A percentile compares a stretch with the other conserved stretches of the same genome.
Conservation (phyloP, 2,329 filamentous ascomycete species). For the Capronia epimyces region DNA sequence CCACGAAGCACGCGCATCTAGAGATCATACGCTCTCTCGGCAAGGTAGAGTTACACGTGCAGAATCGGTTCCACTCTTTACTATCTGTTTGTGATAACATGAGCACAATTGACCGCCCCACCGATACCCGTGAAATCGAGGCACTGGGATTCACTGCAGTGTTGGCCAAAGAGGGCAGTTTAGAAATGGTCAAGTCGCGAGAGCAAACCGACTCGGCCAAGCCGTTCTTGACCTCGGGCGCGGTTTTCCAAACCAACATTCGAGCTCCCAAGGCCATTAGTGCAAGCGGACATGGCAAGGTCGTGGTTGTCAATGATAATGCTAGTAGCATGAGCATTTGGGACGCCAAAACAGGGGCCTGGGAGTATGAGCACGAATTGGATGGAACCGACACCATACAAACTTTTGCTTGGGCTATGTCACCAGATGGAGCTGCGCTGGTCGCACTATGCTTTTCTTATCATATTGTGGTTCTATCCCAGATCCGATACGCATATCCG, state of each 20-base stretch:
- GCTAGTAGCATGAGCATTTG: constrained; percentile 79
- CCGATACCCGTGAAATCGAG: constrained; percentile 9
- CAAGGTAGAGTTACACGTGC: constrained; percentile 13
- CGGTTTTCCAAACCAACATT: constrained; percentile 17
- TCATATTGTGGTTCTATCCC: constrained; percentile 71
- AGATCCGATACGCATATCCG: constrained; percentile 87
- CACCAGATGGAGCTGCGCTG: constrained; percentile 81
- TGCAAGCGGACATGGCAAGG: constrained; percentile 55
- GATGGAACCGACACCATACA: constrained; percentile 67
- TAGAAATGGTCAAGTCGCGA: constrained; percentile 22
- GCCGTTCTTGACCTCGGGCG: constrained; percentile 15
- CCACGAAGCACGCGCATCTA: constrained; percentile 11
- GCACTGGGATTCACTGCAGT: constrained; percentile 16
- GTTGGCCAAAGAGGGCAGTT: constrained; percentile 17
- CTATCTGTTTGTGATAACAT: constrained; percentile 26
- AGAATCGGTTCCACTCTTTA: constrained; percentile 15
- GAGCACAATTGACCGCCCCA: constrained; percentile 16
- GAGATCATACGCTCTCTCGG: constrained; percentile 22
- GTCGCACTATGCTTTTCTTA: constrained; percentile 90
- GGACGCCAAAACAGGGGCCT: constrained; percentile 74
- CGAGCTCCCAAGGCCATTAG: constrained; percentile 13
- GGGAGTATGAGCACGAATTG: constrained; percentile 76
- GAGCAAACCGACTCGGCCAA: constrained; percentile 22
- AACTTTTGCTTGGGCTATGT: constrained; percentile 91
- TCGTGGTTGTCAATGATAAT: constrained; percentile 69